Evolutionary conservation across 2,329 filamentous ascomycete species (phyloP), one percentile per base, ranked within the genome.

Genomic region (Huntiella bhutanensis): DNA sequence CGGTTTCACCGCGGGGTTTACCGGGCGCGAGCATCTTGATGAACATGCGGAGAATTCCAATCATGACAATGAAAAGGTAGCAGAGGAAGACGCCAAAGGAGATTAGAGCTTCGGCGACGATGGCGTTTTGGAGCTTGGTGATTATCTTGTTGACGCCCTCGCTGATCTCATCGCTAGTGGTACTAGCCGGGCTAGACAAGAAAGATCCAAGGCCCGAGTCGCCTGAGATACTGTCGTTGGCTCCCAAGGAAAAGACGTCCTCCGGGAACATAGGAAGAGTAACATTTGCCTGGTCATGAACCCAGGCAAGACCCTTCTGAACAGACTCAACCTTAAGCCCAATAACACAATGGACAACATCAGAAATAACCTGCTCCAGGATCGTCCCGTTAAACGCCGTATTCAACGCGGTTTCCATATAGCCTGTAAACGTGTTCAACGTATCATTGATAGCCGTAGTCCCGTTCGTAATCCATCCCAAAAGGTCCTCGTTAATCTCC

Each of bases 281-380:
- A 54, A 98, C 71, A 51, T 91, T 74, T 3, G 91, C 85, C 58
- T 96, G 67, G 53, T 96, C 80, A 55, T 82, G 75, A 8, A 94
- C 82, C 88, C 88, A 98, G 1, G 83, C 93, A n/a, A 96, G 69
- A 10, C 82, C 91, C 57, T 82, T 80, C 59, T 96, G 76, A 53
- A 98, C 75, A 16, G 77, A 73, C 53, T 82, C 76, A 52, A 96
- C 71, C 66, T 96, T 96, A 56, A 93, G 69, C 5, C 80, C 76
- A 52, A 96, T 75, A n/a, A 96, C 69, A 57, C 91, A 96, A 57
- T 83, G 73, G 52, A 95, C 71, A 33, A 95, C 75, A 38, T 83
- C 80, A 55, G 76, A 69, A 55, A 94, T 78, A 0, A 86, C 82
- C 22, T 79, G 73, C 53, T 85, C 73, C 38, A 94, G 77, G 37